phyloP scores from a whole-genome alignment of 768 basidiomycete species.

The Termitomyces sp. region DNA sequence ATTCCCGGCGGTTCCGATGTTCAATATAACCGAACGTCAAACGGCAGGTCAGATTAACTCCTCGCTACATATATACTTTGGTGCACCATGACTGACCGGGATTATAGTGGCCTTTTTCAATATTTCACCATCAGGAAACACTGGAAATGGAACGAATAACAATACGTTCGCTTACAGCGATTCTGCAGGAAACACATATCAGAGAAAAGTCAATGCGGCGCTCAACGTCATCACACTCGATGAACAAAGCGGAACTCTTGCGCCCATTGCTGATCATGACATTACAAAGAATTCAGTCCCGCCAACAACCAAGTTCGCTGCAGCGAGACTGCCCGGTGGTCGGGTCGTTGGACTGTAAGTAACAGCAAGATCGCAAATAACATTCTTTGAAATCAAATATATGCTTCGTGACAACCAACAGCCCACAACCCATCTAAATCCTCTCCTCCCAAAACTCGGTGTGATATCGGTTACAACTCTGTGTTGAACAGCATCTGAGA shows the following conservation, averaged over 20 bases:
- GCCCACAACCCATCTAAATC: not conserved
- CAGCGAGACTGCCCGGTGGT: constrained; percentile 18
- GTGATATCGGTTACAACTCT: constrained; percentile 7
- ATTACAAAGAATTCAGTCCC: not conserved
- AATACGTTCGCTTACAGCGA: constrained; percentile 64
- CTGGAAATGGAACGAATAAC: constrained; percentile 64
- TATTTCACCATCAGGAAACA: constrained; percentile 30
- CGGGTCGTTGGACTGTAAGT: constrained; percentile 3
- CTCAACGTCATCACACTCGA: constrained; percentile 7
- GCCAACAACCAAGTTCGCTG: not conserved
- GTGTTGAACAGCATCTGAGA: constrained; percentile 14
- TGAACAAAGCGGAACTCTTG: constrained; percentile 5
- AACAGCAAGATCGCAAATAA: not conserved
- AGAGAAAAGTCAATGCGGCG: constrained; percentile 7
- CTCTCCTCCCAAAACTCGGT: not conserved
- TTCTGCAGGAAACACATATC: constrained; percentile 53
- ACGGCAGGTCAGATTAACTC: constrained; percentile 37
- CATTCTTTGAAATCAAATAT: not conserved
- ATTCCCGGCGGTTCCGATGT: constrained; percentile 54
- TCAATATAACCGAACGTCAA: constrained; percentile 57
- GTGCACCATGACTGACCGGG: constrained; percentile 22
- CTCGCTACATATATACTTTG: constrained; percentile 27
- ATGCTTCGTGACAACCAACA: not conserved
- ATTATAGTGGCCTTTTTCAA: constrained; percentile 30
- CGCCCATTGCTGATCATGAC: not conserved